A percentile compares a stretch with the other conserved stretches of the same genome.
Conservation (phyloP, 2,329 filamentous ascomycete species). For the Colletotrichum gigasporum region DNA sequence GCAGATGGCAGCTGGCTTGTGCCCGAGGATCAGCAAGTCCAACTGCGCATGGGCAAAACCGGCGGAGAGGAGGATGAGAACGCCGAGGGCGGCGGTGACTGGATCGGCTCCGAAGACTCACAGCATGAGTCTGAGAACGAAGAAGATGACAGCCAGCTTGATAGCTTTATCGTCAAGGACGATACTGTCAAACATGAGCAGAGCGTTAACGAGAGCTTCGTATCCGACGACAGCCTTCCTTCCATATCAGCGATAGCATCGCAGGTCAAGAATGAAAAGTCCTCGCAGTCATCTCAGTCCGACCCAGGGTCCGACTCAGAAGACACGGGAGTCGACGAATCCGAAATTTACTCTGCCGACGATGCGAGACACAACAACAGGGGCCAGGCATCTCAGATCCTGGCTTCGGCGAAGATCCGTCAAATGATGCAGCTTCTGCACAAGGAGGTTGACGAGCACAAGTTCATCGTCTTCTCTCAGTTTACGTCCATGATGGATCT, state of each 20-base stretch:
- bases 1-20: conserved; percentile 85
- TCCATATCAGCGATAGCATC: conserved; percentile 47
- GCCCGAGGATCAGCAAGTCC: conserved; percentile 69
- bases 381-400: conserved; percentile 59
- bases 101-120: conserved; percentile 77
- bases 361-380: conserved; percentile 42
- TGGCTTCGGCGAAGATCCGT: conserved; percentile 89
- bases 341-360: conserved; percentile 52
- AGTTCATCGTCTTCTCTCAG: conserved; percentile 98
- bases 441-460: conserved; percentile 82
- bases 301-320: conserved; percentile 42
- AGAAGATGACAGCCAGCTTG: conserved; percentile 62
- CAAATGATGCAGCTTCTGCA: conserved; percentile 84
- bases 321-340: conserved; percentile 49
- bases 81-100: conserved; percentile 86
- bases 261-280: conserved; percentile 42
- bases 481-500: conserved; percentile 99
- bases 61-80: conserved; percentile 90
- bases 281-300: conserved; percentile 1
- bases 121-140: conserved; percentile 63
- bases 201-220: conserved; percentile 38
- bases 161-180: conserved; percentile 65
- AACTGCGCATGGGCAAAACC: conserved; percentile 74
- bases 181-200: conserved; percentile 47
- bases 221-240: conserved; percentile 47